Percentiles rank a stretch among this genome's conserved stretches.
Conservation (phyloP, 1,284 basidiomycete species). For the Cerioporus squamosus region DNA sequence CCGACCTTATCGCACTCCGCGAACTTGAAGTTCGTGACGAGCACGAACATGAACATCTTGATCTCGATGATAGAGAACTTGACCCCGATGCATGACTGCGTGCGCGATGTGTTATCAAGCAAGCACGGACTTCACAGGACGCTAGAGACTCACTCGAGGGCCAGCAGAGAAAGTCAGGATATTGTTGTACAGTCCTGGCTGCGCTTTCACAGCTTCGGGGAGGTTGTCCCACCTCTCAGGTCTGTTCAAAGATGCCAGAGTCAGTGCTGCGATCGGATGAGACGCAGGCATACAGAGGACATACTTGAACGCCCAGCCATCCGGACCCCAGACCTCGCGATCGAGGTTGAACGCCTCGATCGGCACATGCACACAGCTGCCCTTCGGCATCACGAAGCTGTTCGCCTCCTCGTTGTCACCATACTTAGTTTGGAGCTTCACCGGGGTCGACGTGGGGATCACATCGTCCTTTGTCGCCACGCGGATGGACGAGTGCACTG, state of each 20-base stretch:
- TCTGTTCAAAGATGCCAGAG: constrained; percentile 40
- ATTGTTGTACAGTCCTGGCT: constrained; percentile 74
- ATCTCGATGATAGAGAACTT: constrained; percentile 81
- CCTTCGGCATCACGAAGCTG: constrained; percentile 62
- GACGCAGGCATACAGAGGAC: no score
- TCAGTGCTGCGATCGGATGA: no score
- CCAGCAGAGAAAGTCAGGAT: constrained; percentile 74
- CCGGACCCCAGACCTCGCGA: constrained; percentile 73
- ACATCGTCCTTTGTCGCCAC: constrained; percentile 76
- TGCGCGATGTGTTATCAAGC: not conserved
- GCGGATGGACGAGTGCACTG: constrained; percentile 80
- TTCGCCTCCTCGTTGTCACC: constrained; percentile 48
- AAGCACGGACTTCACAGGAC: no score
- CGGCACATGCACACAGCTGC: constrained; percentile 74
- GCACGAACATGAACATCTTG: constrained; percentile 73
- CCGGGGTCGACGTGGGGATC: constrained; percentile 70
- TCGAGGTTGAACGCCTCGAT: constrained; percentile 80
- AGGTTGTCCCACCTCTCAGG: constrained; percentile 81
- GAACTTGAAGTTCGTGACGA: constrained; percentile 72
- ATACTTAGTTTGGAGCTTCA: constrained; percentile 48
- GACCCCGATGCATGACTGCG: constrained; percentile 78
- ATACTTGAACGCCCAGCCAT: constrained; percentile 79
- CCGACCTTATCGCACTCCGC: constrained; percentile 57
- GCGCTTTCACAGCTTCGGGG: constrained; percentile 59
- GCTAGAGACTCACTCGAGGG: not conserved